Conservation (phyloP, 2,329 filamentous ascomycete genomes). For the Didymella segeticola region DNA sequence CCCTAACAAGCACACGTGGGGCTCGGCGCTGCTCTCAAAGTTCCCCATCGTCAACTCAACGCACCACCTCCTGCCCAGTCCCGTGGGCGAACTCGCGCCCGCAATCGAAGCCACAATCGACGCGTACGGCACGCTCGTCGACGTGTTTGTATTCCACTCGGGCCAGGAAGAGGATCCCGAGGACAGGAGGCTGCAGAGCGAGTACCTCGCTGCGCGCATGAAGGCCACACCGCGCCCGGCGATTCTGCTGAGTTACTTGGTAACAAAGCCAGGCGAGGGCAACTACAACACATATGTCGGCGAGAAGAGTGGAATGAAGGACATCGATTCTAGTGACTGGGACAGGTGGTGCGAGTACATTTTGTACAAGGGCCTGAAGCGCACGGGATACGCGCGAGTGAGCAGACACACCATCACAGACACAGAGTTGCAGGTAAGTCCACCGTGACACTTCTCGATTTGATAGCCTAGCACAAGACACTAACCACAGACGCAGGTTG, state of each 20-base stretch:
- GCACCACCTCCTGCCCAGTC: slow-evolving; percentile 91
- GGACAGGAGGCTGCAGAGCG: slow-evolving; percentile 83
- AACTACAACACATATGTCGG: slow-evolving; percentile 98
- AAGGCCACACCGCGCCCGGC: slow-evolving; percentile 78
- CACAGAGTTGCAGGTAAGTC: slow-evolving; percentile 84
- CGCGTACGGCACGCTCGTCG: slow-evolving; percentile 86
- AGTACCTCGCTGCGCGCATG: slow-evolving; percentile 90
- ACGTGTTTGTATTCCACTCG: slow-evolving; percentile 98
- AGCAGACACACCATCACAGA: slow-evolving; percentile 92
- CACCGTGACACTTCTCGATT: background rate
- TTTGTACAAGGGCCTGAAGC: slow-evolving; percentile 85
- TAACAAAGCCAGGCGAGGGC: slow-evolving; percentile 86
- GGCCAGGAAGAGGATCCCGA: slow-evolving; percentile 97
- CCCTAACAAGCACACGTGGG: slow-evolving; percentile 99
- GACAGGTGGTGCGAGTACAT: slow-evolving; percentile 99
- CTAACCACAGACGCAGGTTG: slow-evolving; percentile 61
- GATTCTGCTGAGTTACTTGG: slow-evolving; percentile 88
- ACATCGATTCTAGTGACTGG: slow-evolving; percentile 92
- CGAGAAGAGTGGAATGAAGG: slow-evolving; percentile 85
- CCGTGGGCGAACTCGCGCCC: slow-evolving; percentile 91
- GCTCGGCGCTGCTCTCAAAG: slow-evolving; percentile 88
- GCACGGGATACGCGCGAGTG: slow-evolving; percentile 88
- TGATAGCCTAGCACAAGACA: background rate
- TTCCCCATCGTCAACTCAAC: slow-evolving; percentile 98
- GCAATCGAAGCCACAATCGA: slow-evolving; percentile 97